Conservation (phyloP, 371 early-diverging fungal species). For the Thermomucor indicae-seudaticae region DNA sequence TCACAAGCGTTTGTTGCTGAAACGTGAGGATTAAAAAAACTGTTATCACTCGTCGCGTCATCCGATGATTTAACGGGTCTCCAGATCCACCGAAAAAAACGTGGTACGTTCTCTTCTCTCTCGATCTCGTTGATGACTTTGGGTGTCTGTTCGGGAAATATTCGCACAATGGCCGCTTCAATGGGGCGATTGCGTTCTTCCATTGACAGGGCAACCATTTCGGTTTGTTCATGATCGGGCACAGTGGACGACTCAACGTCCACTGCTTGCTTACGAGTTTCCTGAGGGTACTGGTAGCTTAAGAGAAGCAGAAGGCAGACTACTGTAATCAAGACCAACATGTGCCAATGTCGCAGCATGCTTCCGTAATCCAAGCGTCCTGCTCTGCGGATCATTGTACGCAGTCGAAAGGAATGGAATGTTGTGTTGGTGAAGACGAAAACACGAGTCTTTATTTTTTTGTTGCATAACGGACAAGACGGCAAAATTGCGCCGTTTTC, state of each 20-base stretch:
- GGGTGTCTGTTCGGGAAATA: not conserved
- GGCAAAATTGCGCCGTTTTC: no score
- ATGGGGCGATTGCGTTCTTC: not conserved
- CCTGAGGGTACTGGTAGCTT: not conserved
- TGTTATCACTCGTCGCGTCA: no score
- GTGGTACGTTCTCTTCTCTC: not conserved
- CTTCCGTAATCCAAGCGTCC: not conserved
- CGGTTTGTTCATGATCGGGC: not conserved
- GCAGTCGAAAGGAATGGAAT: not conserved
- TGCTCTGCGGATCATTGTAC: not conserved
- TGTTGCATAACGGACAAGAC: not conserved
- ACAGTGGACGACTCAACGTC: not conserved
- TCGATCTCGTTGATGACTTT: not conserved
- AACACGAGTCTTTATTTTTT: not conserved
- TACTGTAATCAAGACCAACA: not conserved
- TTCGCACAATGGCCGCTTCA: not conserved
- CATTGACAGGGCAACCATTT: not conserved
- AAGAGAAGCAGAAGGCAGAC: slow-evolving; percentile 1
- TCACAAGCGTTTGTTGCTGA: no score
- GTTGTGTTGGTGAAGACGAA: not conserved
- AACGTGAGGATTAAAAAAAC: no score
- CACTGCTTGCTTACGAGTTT: not conserved
- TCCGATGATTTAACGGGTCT: no score
- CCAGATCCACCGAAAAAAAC: not conserved
- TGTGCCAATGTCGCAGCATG: slow-evolving; percentile 5